A percentile compares a stretch with the other conserved stretches of the same genome.
These are phyloP conservation scores for Ustilago xerochloae DNA, from an alignment of 1,284 basidiomycete species.

Conservation along the genomic window DNA sequence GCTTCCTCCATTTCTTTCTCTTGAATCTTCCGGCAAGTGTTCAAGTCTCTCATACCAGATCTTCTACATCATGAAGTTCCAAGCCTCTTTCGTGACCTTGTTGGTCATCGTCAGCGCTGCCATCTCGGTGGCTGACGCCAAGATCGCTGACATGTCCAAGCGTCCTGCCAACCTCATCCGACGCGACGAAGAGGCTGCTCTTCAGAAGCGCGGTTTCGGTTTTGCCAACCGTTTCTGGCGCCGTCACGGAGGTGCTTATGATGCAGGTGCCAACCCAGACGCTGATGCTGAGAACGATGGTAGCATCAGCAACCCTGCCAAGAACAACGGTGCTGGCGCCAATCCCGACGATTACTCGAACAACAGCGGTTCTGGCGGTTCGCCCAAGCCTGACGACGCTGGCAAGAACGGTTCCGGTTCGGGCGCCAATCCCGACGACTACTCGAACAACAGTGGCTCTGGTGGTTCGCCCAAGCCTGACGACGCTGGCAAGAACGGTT, in stretches of 20 bases:
- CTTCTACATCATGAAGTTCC: constrained; percentile 39
- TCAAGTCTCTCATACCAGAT: constrained; percentile 5
- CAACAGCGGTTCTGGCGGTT: background rate
- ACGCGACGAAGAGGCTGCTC: constrained; percentile 22
- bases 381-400: background rate
- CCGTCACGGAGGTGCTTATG: constrained; percentile 19
- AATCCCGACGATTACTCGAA: constrained; percentile 14
- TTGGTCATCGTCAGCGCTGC: constrained; percentile 44
- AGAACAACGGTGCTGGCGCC: background rate
- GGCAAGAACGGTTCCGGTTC: background rate
- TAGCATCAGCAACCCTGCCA: constrained; percentile 1
- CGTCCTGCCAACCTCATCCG: constrained; percentile 38
- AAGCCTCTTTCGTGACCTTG: constrained; percentile 40
- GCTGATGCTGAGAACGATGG: constrained; percentile 6
- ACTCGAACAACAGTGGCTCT: background rate
- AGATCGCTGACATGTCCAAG: constrained; percentile 22
- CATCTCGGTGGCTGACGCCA: constrained; percentile 48
- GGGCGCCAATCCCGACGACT: constrained; percentile 1
- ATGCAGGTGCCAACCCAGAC: background rate
- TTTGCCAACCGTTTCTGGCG: constrained; percentile 36
- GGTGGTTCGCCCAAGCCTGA: background rate
- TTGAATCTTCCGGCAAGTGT: constrained; percentile 39
- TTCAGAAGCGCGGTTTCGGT: constrained; percentile 26
- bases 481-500: background rate
- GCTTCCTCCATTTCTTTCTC: background rate